Base-by-base conservation (phyloP, 148 eudicot genomes). In the Oxyria digyna region DNA sequence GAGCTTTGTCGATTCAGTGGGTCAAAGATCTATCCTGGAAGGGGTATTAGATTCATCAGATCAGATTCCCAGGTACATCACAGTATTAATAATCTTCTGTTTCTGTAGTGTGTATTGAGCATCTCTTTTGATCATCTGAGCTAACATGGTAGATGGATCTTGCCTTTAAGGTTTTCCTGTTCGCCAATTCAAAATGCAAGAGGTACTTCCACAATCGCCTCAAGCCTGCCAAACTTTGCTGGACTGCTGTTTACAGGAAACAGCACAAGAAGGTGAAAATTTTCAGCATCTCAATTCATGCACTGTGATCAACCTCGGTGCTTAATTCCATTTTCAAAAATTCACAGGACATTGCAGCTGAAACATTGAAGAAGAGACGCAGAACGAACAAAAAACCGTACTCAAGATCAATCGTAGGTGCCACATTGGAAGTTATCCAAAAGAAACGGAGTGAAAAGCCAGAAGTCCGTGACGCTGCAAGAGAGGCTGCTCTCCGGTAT, bases 401-500 rank as follows among this genome's bases (percentile, higher is more conserved):
- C 78, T 85, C 89, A 17, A 85, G 88, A 82, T 82, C 88, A 20
- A 82, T 85, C 76, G 86, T 82, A 9, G 88, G 88, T 20, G 88
- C 81, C 15, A 85, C 89, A 41, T 73, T 85, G 76, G 89, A 85
- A 68, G 89, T 85, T 40, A 85, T 85, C 18, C 89, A 85, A 72
- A 85, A 85, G 83, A 85, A 69, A 74, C 78, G 89, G 69, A 50
- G 70, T 23, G 84, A 85, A 77, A 85, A 85, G 77, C 85, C 86
- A 6, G 89, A 85, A 77, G 89, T 83, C 35, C 85, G 89, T 52
- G 89, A 85, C 69, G 89, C 89, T 66, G 89, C 86, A 8, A 75
- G 88, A 66, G 88, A 85, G 75, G 88, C 88, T 29, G 89, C 89
- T 43, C 86, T 85, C 17, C 84, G 89, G 89, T 85, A 27, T 85